Base-by-base conservation (phyloP, 352 stramenopile species). In the Nothophytophthora sp. region DNA sequence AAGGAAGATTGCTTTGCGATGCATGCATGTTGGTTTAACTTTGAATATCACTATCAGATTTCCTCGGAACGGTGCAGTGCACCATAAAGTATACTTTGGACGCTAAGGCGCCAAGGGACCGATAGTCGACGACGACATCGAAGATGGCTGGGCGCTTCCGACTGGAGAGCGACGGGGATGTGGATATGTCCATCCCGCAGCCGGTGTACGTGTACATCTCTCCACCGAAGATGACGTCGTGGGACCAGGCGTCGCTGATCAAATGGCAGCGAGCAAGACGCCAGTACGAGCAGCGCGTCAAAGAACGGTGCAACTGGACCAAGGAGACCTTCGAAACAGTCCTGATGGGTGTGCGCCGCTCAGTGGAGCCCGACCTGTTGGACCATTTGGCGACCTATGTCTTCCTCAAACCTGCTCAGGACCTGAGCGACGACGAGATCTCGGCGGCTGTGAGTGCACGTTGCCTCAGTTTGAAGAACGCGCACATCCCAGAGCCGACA, bases 121-220 rank as follows among this genome's bases (percentile, higher is more conserved):
- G 45, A 42, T 52, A 41, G 32, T 51, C 44, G 37, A 45, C 23
- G 27, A 43, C 34, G n/a, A 30, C 23, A n/a, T n/a, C 16, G 46
- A 39, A 10, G 36, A 33, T 40, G 46, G 39, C 36, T n/a, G n/a
- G n/a, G 27, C 36, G 46, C 10, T 46, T 54, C 19, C 11, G 35
- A 13, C 12, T 63, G 36, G 40, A 63, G 10, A 53, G 38, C 12
- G 19, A 48, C 16, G 29, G 41, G 12, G 41, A 57, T 36, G 41
- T 63, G 19, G 55, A 50, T 4, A 58, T 63, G 32, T n/a, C 35
- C 27, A 19, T 60, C 47, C 34, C 48, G 38, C 27, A 61, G 28
- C 29, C 47, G 9, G 35, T 58, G 25, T 54, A 53, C 47, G 47
- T 49, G 35, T 52, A 50, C 27, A 54, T 63, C 32, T 25, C 50